phyloP scores from a whole-genome alignment of 73 alveolate species.

The Paramecium primaurelia region DNA sequence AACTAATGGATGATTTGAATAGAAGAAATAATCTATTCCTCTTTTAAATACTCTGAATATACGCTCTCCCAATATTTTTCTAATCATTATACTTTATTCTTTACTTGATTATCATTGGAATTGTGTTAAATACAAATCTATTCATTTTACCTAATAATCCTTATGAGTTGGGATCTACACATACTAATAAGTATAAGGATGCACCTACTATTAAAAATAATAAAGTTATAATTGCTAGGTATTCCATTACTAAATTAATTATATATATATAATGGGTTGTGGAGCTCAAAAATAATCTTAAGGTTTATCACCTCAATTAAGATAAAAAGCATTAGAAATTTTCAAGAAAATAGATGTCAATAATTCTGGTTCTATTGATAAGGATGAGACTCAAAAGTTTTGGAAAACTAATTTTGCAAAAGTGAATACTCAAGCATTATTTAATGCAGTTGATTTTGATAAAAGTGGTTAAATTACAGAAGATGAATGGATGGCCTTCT shows the following conservation, averaged over 20 bases:
- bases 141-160: constrained; percentile 44
- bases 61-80: not conserved
- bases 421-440: constrained; percentile 31
- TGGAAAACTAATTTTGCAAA: constrained; percentile 44
- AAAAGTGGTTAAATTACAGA: constrained; percentile 47
- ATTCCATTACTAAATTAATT: not conserved
- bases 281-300: not conserved
- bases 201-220: constrained; percentile 37
- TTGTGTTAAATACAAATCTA: constrained; percentile 50
- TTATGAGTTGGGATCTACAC: constrained; percentile 59
- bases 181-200: constrained; percentile 37
- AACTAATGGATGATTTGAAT: constrained; percentile 55
- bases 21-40: constrained; percentile 23
- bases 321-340: constrained; percentile 3
- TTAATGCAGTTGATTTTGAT: constrained; percentile 51
- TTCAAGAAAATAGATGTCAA: constrained; percentile 46
- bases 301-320: constrained; percentile 10
- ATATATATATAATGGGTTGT: not conserved
- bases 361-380: constrained; percentile 46
- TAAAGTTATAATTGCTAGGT: not conserved
- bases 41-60: not conserved
- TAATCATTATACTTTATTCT: not conserved
- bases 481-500: constrained; percentile 55
- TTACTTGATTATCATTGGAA: constrained; percentile 29
- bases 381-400: constrained; percentile 36